phyloP scores from a whole-genome alignment of 2,329 filamentous ascomycete genomes.

The Exophiala xenobiotica region DNA sequence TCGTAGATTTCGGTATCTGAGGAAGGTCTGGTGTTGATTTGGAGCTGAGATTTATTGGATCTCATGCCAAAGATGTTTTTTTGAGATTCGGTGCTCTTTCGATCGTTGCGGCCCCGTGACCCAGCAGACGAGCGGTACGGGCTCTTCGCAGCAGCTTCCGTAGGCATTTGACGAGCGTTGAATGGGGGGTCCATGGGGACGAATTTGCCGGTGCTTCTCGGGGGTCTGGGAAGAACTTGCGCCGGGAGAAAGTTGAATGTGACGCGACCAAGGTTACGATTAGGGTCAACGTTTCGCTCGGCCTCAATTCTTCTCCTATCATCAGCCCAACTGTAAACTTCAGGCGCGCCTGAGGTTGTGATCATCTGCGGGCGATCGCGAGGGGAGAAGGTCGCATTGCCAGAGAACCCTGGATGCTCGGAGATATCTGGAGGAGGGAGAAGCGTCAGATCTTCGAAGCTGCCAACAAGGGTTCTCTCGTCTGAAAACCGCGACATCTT shows the following conservation, averaged over 20 bases:
- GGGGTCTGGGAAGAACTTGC: no score
- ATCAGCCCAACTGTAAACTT: conserved; percentile 21
- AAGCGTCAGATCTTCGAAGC: conserved; percentile 17
- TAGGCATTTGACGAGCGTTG: neutral
- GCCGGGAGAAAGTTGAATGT: neutral
- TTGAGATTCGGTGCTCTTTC: conserved; percentile 8
- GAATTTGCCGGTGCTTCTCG: neutral
- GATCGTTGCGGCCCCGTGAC: neutral
- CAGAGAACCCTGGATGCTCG: conserved; percentile 25
- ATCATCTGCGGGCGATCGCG: conserved; percentile 25
- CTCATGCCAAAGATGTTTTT: conserved; percentile 1
- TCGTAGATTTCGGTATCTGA: conserved; percentile 11
- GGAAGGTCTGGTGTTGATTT: conserved; percentile 9
- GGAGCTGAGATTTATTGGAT: conserved; percentile 14
- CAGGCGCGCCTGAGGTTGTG: conserved; percentile 21
- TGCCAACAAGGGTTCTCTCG: conserved; percentile 12
- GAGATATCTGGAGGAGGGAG: conserved; percentile 24
- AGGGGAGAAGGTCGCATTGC: conserved; percentile 15
- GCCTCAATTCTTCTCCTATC: conserved; percentile 12
- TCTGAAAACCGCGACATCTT: neutral
- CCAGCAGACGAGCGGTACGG: neutral
- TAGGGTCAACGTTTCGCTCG: conserved; percentile 7
- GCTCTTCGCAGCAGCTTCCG: conserved; percentile 2
- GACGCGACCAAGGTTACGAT: neutral
- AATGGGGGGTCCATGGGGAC: conserved; percentile 3